Conservation (phyloP, 345 rosid genomes). For the Heritiera littoralis region DNA sequence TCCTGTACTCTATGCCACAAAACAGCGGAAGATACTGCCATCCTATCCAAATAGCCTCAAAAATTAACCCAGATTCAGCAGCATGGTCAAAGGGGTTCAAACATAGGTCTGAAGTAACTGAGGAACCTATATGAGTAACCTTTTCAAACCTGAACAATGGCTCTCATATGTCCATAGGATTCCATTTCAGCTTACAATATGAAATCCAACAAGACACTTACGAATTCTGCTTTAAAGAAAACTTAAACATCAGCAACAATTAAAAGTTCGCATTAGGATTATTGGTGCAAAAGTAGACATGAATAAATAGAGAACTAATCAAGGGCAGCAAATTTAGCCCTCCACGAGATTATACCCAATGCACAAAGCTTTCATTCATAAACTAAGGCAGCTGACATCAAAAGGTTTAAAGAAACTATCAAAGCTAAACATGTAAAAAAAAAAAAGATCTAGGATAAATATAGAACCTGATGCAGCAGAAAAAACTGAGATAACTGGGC, state of each 20-base stretch:
- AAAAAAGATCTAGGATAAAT: neutral
- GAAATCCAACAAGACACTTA: neutral
- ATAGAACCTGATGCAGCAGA: neutral
- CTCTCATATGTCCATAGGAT: neutral
- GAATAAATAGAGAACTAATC: neutral
- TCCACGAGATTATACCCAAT: too few relatives aligned
- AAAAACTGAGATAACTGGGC: neutral
- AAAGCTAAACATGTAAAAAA: neutral
- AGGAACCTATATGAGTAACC: neutral
- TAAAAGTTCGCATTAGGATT: neutral
- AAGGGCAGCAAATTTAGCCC: neutral
- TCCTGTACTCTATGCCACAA: neutral
- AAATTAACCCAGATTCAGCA: neutral
- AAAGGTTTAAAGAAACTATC: neutral
- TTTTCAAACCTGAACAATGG: neutral
- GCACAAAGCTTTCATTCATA: neutral
- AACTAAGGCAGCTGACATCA: neutral
- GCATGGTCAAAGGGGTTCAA: neutral
- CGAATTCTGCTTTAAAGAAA: neutral
- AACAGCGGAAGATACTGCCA: neutral
- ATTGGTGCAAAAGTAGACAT: slow-evolving; percentile 2
- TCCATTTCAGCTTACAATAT: neutral
- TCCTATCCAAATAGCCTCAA: neutral
- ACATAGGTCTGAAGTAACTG: neutral
- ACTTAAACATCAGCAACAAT: neutral